phyloP scores from a whole-genome alignment of 2,329 filamentous ascomycete genomes.

The Cadophora sp. region DNA sequence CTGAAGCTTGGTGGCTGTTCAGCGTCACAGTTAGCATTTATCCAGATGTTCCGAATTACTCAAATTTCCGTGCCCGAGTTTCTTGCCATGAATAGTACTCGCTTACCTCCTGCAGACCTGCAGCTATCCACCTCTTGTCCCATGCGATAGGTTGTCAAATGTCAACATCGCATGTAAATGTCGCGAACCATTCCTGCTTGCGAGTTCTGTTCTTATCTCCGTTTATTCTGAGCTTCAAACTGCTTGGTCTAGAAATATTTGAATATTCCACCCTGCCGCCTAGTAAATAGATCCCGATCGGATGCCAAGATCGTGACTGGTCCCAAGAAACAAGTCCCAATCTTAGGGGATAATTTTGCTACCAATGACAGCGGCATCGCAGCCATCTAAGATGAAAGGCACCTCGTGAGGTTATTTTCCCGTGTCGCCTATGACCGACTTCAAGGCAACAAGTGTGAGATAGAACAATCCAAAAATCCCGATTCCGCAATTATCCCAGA shows the following conservation, averaged over 20 bases:
- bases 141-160: slow-evolving; percentile 2
- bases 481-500: slow-evolving; percentile 14
- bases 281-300: background rate
- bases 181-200: background rate
- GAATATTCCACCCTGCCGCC: background rate
- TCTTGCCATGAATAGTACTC: slow-evolving; percentile 6
- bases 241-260: background rate
- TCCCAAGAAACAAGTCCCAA: slow-evolving; percentile 8
- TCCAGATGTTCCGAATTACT: slow-evolving; percentile 10
- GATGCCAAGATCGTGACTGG: slow-evolving; percentile 10
- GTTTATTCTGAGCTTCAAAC: background rate
- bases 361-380: slow-evolving; percentile 12
- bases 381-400: slow-evolving; percentile 10
- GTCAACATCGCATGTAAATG: slow-evolving; percentile 1
- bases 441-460: background rate
- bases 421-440: slow-evolving; percentile 8
- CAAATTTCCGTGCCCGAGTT: slow-evolving; percentile 12
- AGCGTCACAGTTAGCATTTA: slow-evolving; percentile 11
- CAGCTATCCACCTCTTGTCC: slow-evolving; percentile 8
- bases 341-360: background rate
- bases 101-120: slow-evolving; percentile 2
- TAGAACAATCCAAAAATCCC: background rate
- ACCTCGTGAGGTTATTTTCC: slow-evolving; percentile 2
- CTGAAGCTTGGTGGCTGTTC: background rate
- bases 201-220: background rate